Conservation (phyloP, 768 basidiomycete genomes). For the Phylloporus sp. region DNA sequence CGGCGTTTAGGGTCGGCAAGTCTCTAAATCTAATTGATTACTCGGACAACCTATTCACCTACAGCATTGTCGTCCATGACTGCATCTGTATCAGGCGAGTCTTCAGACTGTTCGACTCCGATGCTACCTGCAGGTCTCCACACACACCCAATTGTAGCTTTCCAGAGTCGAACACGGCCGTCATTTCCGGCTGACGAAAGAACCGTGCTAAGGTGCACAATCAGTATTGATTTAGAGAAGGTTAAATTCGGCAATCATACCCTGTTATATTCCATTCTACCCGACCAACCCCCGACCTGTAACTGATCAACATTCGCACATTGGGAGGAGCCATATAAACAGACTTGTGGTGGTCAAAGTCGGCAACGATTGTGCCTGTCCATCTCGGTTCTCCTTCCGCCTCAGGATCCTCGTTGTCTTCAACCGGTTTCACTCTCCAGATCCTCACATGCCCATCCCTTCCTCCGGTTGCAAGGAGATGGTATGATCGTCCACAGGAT, state of each 20-base stretch:
- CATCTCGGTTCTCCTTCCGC: conserved; percentile 47
- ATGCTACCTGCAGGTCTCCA: conserved; percentile 82
- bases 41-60: conserved; percentile 27
- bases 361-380: conserved; percentile 72
- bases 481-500: conserved; percentile 88
- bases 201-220: conserved; percentile 52
- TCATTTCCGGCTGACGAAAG: conserved; percentile 82
- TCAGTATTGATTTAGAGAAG: conserved; percentile 4
- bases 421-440: conserved; percentile 72
- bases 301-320: conserved; percentile 6
- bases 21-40: background rate
- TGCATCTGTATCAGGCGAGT: conserved; percentile 38
- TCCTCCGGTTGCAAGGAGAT: conserved; percentile 86
- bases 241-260: conserved; percentile 33
- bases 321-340: background rate
- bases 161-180: conserved; percentile 79
- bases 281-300: conserved; percentile 66
- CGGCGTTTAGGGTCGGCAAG: no score
- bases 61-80: conserved; percentile 40
- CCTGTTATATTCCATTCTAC: conserved; percentile 96
- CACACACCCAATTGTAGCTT: conserved; percentile 75
- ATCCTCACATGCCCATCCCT: conserved; percentile 87
- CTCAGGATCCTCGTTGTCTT: conserved; percentile 42
- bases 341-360: conserved; percentile 83
- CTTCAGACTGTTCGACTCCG: conserved; percentile 70